phyloP scores from a whole-genome alignment of 164 flowering plant species.

The Dillenia turbinata region DNA sequence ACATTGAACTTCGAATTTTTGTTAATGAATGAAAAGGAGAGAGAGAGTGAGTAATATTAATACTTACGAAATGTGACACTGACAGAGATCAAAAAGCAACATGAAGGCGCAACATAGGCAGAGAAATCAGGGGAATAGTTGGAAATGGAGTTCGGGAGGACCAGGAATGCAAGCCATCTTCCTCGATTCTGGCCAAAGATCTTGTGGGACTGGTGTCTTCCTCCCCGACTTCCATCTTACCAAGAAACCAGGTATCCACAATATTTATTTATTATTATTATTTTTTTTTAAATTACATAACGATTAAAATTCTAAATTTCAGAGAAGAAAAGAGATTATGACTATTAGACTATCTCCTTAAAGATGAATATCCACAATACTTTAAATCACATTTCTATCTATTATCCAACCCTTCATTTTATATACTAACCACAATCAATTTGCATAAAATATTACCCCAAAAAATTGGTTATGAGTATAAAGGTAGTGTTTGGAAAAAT shows the following conservation, averaged over 20 bases:
- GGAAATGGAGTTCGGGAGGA: conserved; percentile 37
- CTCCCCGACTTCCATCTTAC: conserved; percentile 49
- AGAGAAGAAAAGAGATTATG: too few relatives aligned
- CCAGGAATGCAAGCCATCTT: conserved; percentile 85
- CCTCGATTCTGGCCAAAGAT: conserved; percentile 37
- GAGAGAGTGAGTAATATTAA: not conserved
- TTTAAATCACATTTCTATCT: not conserved
- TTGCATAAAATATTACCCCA: too few relatives aligned
- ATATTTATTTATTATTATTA: not conserved
- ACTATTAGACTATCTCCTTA: too few relatives aligned
- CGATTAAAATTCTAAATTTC: too few relatives aligned
- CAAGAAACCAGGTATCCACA: conserved; percentile 55
- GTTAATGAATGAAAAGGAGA: not conserved
- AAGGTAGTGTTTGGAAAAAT: too few relatives aligned
- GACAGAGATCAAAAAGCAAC: conserved; percentile 13
- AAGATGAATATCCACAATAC: too few relatives aligned
- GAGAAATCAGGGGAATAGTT: conserved; percentile 14
- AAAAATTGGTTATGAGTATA: too few relatives aligned
- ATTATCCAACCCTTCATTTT: not conserved
- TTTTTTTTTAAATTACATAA: not conserved
- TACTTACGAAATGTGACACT: not conserved
- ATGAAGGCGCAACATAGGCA: conserved; percentile 18
- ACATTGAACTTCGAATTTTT: not conserved
- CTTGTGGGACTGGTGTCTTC: conserved; percentile 84
- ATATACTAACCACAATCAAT: too few relatives aligned